A percentile compares a stretch with the other conserved stretches of the same genome.
Conservation (phyloP, 2,329 filamentous ascomycete genomes). For the Sphaerostilbella broomeana region DNA sequence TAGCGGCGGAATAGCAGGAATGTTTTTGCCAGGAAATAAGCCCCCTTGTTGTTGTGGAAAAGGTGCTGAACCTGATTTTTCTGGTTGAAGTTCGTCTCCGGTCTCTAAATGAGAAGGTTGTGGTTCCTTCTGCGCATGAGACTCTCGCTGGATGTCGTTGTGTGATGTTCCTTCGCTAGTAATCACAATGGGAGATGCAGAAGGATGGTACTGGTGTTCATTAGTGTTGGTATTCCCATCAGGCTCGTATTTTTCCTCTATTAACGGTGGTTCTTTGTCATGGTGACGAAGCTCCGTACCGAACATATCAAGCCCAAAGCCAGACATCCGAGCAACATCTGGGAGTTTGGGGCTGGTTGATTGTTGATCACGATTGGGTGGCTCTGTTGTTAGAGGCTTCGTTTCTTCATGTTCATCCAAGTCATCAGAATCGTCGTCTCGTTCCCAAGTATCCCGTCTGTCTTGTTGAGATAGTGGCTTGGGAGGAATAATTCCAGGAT, state of each 20-base stretch:
- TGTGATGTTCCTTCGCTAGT: not conserved
- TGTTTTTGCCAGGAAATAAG: slow-evolving; percentile 16
- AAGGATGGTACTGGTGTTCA: too few species aligned
- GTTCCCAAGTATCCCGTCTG: slow-evolving; percentile 12
- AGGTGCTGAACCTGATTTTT: slow-evolving; percentile 2
- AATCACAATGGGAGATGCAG: too few species aligned
- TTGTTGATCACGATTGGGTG: slow-evolving; percentile 3
- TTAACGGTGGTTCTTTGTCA: too few species aligned
- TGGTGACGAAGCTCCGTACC: too few species aligned
- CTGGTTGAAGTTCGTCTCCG: slow-evolving; percentile 2
- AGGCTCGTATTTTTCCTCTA: not conserved
- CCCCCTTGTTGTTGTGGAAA: not conserved
- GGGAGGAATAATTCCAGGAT: too few species aligned
- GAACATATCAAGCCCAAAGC: slow-evolving; percentile 55
- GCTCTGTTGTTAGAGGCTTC: slow-evolving; percentile 16
- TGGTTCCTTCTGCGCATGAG: not conserved
- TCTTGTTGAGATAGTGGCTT: slow-evolving; percentile 2
- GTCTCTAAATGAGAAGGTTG: not conserved
- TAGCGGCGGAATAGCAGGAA: slow-evolving; percentile 26
- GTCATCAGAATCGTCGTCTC: slow-evolving; percentile 6
- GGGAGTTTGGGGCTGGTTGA: slow-evolving; percentile 10
- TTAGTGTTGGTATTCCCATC: not conserved
- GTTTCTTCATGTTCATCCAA: not conserved
- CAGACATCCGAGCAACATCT: slow-evolving; percentile 48
- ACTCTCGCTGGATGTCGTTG: not conserved